phyloP scores from a whole-genome alignment of 352 stramenopile species.

The Pythium rishiriense region DNA sequence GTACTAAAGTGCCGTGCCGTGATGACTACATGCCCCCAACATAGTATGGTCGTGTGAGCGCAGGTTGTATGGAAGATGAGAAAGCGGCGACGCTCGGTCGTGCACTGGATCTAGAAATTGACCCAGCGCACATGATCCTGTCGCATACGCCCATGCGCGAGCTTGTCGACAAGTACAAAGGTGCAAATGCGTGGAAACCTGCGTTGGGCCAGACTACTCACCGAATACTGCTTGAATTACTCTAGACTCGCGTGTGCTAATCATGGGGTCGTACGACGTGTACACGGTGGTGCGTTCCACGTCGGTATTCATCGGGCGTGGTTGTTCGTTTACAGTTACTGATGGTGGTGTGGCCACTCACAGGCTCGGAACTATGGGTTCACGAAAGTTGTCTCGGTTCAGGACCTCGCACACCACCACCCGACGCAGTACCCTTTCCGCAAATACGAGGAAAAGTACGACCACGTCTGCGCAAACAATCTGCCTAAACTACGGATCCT shows the following conservation, averaged over 20 bases:
- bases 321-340: neutral
- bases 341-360: neutral
- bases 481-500: neutral
- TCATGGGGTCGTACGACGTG: constrained; percentile 85
- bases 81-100: constrained; percentile 81
- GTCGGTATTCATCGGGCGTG: neutral
- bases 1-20: neutral
- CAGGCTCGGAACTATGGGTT: constrained; percentile 68
- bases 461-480: neutral
- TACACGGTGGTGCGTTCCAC: constrained; percentile 57
- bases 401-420: constrained; percentile 68
- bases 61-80: constrained; percentile 78
- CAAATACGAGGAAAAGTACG: constrained; percentile 64
- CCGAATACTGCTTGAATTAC: neutral
- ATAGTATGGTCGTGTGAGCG: neutral
- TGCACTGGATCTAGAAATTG: constrained; percentile 59
- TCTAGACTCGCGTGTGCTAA: constrained; percentile 78
- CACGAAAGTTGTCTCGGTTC: constrained; percentile 73
- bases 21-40: neutral
- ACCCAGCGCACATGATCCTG: constrained; percentile 77
- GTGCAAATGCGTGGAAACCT: constrained; percentile 16
- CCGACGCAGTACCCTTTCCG: constrained; percentile 84
- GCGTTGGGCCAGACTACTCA: neutral
- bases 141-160: constrained; percentile 90
- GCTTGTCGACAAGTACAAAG: constrained; percentile 59